These are phyloP conservation scores for Dactylellina sp. DNA, from an alignment of 2,329 filamentous ascomycete genomes.

Conservation along the genomic window DNA sequence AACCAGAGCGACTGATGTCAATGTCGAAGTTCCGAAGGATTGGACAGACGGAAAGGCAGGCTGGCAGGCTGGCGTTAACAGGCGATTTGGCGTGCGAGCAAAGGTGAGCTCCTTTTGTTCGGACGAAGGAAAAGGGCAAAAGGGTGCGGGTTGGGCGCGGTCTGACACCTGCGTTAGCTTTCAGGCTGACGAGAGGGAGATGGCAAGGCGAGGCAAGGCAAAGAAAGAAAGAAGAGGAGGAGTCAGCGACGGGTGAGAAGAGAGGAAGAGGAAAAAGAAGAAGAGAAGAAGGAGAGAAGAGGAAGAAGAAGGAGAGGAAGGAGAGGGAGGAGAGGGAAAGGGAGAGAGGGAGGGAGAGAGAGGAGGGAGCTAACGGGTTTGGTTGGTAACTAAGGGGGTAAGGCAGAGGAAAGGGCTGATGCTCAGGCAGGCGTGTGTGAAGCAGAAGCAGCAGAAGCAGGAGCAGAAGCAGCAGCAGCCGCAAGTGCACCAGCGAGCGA, in stretches of 20 bases:
- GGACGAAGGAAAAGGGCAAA: not conserved
- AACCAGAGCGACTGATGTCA: slow-evolving; percentile 18
- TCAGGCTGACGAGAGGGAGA: slow-evolving; percentile 21
- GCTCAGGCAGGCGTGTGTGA: not conserved
- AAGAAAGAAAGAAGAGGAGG: not conserved
- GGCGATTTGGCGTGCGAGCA: slow-evolving; percentile 12
- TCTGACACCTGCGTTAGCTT: too few relatives aligned
- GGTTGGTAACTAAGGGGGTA: not conserved
- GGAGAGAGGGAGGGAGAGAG: not conserved
- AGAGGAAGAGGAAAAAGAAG: slow-evolving; percentile 5
- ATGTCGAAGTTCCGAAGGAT: slow-evolving; percentile 24
- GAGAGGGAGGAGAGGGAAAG: slow-evolving; percentile 1
- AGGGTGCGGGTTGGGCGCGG: not conserved
- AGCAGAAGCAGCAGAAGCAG: not conserved
- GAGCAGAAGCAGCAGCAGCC: not conserved
- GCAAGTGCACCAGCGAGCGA: too few relatives aligned
- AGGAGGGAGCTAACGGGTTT: slow-evolving; percentile 4
- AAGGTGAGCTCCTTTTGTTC: slow-evolving; percentile 28
- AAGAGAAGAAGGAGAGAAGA: not conserved
- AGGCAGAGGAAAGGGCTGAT: slow-evolving; percentile 2
- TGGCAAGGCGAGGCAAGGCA: too few relatives aligned
- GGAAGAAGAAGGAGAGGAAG: slow-evolving; percentile 9
- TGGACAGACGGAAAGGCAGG: not conserved
- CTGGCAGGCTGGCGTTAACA: not conserved
- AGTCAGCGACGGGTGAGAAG: not conserved